Percentiles rank a stretch among this genome's conserved stretches.
Evolutionary conservation across 1,284 basidiomycete species (phyloP).

Genomic region (Hemileccinum hortonii): DNA sequence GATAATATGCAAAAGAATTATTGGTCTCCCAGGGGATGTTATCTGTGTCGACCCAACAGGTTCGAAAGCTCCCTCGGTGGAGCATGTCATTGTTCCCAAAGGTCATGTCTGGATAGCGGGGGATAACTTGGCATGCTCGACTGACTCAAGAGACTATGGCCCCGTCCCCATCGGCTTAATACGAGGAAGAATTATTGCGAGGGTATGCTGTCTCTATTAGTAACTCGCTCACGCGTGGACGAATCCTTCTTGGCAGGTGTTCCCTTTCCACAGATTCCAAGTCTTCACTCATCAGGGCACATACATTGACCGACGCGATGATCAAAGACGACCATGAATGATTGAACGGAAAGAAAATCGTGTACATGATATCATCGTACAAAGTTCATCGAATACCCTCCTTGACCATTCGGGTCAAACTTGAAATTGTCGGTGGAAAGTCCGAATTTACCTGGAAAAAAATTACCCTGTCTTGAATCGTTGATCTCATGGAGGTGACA

Average conservation of each 20-base stretch:
- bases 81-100: constrained; percentile 74
- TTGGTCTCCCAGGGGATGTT: constrained; percentile 88
- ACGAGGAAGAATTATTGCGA: constrained; percentile 73
- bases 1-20: constrained; percentile 86
- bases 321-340: not conserved
- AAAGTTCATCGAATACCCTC: constrained; percentile 94
- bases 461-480: not conserved
- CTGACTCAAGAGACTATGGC: constrained; percentile 89
- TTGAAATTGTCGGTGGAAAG: constrained; percentile 93
- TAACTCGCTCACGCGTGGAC: not conserved
- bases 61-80: constrained; percentile 54
- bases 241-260: constrained; percentile 43
- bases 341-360: not conserved
- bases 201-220: constrained; percentile 48
- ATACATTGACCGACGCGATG: constrained; percentile 40
- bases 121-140: constrained; percentile 83
- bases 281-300: constrained; percentile 51
- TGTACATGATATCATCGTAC: constrained; percentile 37
- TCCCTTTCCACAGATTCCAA: constrained; percentile 47
- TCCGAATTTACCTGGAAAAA: constrained; percentile 71
- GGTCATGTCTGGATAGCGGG: constrained; percentile 93
- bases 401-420: constrained; percentile 87
- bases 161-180: constrained; percentile 87
- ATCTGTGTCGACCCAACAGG: constrained; percentile 85
- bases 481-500: constrained; percentile 17